Evolutionary conservation across 2,329 filamentous ascomycete species (phyloP).

Genomic region (Arthrobotrys iridis): DNA sequence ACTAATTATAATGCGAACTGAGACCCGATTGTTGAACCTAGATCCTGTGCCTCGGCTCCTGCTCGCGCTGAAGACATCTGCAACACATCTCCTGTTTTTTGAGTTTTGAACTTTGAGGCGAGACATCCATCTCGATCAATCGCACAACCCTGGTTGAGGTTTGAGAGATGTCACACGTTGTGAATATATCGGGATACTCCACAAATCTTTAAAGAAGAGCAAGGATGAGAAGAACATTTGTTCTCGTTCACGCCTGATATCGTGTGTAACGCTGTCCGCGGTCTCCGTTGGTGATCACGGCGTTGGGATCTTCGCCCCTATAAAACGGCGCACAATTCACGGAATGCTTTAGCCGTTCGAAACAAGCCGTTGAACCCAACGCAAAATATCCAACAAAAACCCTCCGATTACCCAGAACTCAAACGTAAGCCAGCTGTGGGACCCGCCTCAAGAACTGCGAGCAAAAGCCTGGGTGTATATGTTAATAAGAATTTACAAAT

Average conservation of each 20-base stretch:
- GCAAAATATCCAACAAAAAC: conserved; percentile 46
- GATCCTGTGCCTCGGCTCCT: conserved; percentile 32
- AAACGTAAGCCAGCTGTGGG: not conserved
- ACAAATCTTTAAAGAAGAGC: not conserved
- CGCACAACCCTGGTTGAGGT: not conserved
- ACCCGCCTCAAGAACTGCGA: conserved; percentile 11
- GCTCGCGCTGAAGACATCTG: not conserved
- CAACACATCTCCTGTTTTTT: conserved; percentile 15
- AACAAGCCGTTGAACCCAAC: conserved; percentile 29
- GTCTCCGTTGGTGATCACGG: not conserved
- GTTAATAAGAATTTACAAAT: not conserved
- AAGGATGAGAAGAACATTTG: no score
- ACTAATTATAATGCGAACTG: conserved; percentile 25
- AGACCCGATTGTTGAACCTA: conserved; percentile 16
- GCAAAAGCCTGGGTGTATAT: not conserved
- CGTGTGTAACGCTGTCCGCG: conserved; percentile 13
- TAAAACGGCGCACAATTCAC: conserved; percentile 18
- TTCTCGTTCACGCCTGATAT: not conserved
- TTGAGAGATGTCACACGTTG: not conserved
- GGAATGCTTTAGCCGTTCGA: not conserved
- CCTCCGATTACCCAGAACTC: not conserved
- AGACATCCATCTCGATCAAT: not conserved
- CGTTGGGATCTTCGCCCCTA: not conserved
- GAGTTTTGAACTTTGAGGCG: not conserved
- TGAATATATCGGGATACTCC: not conserved